Conservation (phyloP, 495 filamentous ascomycete species). For the Aspergillus sclerotioniger region DNA sequence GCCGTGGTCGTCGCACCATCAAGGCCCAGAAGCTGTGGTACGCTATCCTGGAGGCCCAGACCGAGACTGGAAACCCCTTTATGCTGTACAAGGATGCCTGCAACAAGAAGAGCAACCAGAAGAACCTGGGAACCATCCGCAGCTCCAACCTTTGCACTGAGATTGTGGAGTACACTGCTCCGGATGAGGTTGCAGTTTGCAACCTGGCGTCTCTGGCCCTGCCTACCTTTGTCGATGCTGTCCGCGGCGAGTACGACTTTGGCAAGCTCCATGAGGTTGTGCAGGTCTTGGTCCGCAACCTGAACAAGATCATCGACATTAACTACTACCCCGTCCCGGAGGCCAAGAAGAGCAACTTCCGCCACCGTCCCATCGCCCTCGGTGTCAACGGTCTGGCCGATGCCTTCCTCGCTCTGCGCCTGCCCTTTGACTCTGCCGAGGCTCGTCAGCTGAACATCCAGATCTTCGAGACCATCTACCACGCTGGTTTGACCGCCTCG, state of each 20-base stretch:
- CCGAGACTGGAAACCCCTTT: conserved; percentile 97
- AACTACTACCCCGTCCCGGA: conserved; percentile 96
- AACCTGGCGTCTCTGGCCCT: conserved; percentile 94
- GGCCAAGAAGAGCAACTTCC: conserved; percentile 91
- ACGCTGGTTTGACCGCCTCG: conserved; percentile 87
- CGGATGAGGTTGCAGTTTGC: conserved; percentile 97
- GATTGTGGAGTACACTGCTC: conserved; percentile 94
- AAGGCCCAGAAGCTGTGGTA: conserved; percentile 99
- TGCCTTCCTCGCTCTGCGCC: conserved; percentile 92
- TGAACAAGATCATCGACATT: conserved; percentile 96
- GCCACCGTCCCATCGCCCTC: conserved; percentile 89
- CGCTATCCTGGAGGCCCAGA: conserved; percentile 94
- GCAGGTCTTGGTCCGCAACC: conserved; percentile 83
- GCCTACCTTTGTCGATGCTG: conserved; percentile 82
- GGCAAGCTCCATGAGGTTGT: conserved; percentile 90
- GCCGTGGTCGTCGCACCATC: conserved; percentile 81
- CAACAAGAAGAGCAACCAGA: conserved; percentile 99
- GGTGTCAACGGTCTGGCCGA: conserved; percentile 99
- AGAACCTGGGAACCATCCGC: conserved; percentile 96
- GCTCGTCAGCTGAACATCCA: conserved; percentile 92
- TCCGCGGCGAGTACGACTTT: conserved; percentile 83
- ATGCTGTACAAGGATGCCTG: conserved; percentile 99
- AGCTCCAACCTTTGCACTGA: conserved; percentile 99
- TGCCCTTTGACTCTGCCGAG: conserved; percentile 94
- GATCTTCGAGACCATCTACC: conserved; percentile 99